Evolutionary conservation across 2,329 filamentous ascomycete species (phyloP).

Genomic region (Clonostachys rosea): DNA sequence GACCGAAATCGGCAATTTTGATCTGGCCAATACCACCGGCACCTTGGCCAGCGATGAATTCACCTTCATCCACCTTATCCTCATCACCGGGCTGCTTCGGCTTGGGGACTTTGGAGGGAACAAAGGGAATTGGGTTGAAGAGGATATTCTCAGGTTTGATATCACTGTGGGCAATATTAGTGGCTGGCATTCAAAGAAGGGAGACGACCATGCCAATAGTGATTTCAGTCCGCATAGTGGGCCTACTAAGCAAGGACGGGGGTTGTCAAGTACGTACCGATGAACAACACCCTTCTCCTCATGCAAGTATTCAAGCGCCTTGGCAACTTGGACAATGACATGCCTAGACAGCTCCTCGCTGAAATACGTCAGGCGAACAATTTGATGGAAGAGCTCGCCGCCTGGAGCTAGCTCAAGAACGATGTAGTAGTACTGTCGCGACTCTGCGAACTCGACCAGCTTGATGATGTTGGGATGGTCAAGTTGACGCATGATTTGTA

Average conservation of each 20-base stretch:
- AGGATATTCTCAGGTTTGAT: constrained; percentile 98
- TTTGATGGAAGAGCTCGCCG: constrained; percentile 96
- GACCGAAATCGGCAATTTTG: constrained; percentile 96
- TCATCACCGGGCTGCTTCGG: constrained; percentile 85
- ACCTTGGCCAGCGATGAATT: constrained; percentile 78
- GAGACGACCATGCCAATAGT: neutral
- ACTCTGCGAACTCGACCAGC: constrained; percentile 90
- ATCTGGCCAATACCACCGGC: constrained; percentile 89
- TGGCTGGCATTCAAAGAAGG: neutral
- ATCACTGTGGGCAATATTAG: constrained; percentile 52
- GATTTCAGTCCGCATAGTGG: constrained; percentile 15
- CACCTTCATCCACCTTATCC: constrained; percentile 94
- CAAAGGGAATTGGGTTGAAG: constrained; percentile 80
- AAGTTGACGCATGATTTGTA: constrained; percentile 96
- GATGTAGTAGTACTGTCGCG: constrained; percentile 94
- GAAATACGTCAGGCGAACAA: constrained; percentile 96
- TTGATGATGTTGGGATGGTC: constrained; percentile 96
- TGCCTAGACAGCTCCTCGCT: constrained; percentile 93
- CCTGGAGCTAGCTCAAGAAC: constrained; percentile 92
- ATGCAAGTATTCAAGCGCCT: constrained; percentile 88
- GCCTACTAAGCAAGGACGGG: neutral
- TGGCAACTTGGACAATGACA: constrained; percentile 92
- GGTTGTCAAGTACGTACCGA: constrained; percentile 57
- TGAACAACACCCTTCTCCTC: constrained; percentile 95
- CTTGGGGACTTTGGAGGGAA: constrained; percentile 76